These are phyloP conservation scores for Phaeotremella skinneri DNA, from an alignment of 768 basidiomycete genomes.

Conservation along the genomic window DNA sequence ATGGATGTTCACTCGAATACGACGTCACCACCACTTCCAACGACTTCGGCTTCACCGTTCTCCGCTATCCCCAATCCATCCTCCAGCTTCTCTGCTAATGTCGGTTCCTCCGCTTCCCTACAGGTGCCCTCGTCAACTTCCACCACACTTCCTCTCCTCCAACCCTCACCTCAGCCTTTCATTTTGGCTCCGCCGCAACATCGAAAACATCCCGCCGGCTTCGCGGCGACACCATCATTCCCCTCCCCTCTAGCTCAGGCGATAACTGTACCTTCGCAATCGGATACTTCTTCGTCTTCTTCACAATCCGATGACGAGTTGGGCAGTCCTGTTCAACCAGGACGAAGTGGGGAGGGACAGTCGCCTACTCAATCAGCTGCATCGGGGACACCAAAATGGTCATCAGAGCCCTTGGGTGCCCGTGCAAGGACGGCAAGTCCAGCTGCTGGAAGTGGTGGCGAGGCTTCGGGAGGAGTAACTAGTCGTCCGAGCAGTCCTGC, in stretches of 20 bases:
- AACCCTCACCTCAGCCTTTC: conserved; percentile 25
- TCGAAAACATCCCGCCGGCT: conserved; percentile 32
- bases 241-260: conserved; percentile 44
- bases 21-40: not conserved
- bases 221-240: conserved; percentile 43
- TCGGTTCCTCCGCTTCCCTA: conserved; percentile 3
- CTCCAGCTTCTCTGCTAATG: not conserved
- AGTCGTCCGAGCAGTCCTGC: conserved; percentile 25
- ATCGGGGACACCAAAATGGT: conserved; percentile 32
- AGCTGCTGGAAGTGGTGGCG: not conserved
- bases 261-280: conserved; percentile 37
- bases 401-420: conserved; percentile 10
- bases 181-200: conserved; percentile 14
- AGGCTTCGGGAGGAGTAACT: not conserved
- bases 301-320: conserved; percentile 34
- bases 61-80: conserved; percentile 12
- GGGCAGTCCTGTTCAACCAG: conserved; percentile 5
- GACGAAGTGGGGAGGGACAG: conserved; percentile 3
- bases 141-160: conserved; percentile 7
- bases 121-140: conserved; percentile 17
- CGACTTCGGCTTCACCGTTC: not conserved
- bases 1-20: conserved; percentile 1
- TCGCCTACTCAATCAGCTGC: conserved; percentile 19
- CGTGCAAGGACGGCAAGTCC: conserved; percentile 31
- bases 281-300: conserved; percentile 36